Evolutionary conservation across 2,329 filamentous ascomycete genomes (phyloP).

Genomic region (Neurospora crassa): DNA sequence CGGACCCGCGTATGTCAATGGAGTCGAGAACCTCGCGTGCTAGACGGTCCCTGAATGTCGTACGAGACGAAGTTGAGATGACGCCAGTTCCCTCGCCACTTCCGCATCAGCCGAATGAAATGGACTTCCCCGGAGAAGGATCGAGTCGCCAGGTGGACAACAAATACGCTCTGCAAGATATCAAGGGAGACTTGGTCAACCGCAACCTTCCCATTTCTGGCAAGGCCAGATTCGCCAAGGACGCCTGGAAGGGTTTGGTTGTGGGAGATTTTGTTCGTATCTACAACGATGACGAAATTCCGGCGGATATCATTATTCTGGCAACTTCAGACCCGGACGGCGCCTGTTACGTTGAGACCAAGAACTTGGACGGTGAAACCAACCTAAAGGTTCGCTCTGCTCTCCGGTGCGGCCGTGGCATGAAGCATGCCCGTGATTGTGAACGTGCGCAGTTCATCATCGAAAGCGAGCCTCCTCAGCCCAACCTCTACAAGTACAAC

Average conservation of each 20-base stretch:
- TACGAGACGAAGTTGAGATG: slow-evolving; percentile 76
- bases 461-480: slow-evolving; percentile 83
- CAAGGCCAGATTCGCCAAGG: slow-evolving; percentile 79
- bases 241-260: slow-evolving; percentile 89
- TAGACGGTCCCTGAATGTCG: slow-evolving; percentile 4
- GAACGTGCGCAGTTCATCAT: slow-evolving; percentile 80
- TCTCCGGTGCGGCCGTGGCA: slow-evolving; percentile 69
- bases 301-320: slow-evolving; percentile 84
- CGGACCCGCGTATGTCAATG: slow-evolving; percentile 54
- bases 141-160: slow-evolving; percentile 26
- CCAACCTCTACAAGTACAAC: slow-evolving; percentile 93
- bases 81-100: slow-evolving; percentile 82
- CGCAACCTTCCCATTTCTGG: slow-evolving; percentile 53
- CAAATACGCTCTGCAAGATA: slow-evolving; percentile 30
- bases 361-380: slow-evolving; percentile 95
- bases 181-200: slow-evolving; percentile 60
- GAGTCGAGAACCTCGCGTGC: slow-evolving; percentile 41
- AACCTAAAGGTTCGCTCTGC: slow-evolving; percentile 94
- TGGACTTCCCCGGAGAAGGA: slow-evolving; percentile 21
- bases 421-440: slow-evolving; percentile 87
- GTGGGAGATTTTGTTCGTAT: slow-evolving; percentile 95
- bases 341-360: slow-evolving; percentile 94
- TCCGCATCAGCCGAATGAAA: slow-evolving; percentile 31
- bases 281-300: slow-evolving; percentile 92
- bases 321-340: slow-evolving; percentile 91